A percentile compares a stretch with the other conserved stretches of the same genome.
These are phyloP conservation scores for Allium cepa DNA, from an alignment of 106 monocot genomes.

Conservation along the genomic window DNA sequence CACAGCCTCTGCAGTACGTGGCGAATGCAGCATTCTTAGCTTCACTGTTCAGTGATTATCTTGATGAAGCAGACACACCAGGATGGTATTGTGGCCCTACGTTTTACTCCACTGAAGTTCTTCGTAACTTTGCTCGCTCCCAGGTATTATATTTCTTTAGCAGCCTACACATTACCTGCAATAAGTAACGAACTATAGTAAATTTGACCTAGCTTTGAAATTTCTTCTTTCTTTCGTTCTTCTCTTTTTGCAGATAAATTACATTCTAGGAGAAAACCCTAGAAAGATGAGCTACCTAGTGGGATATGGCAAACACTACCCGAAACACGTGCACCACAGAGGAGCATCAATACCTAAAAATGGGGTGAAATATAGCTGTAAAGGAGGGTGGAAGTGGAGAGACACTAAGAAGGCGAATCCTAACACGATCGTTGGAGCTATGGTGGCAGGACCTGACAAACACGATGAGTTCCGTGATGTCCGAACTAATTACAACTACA, in stretches of 20 bases:
- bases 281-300: slow-evolving; percentile 77
- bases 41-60: slow-evolving; percentile 55
- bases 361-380: slow-evolving; percentile 57
- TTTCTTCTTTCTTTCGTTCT: not conserved
- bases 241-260: slow-evolving; percentile 37
- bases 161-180: not conserved
- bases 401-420: slow-evolving; percentile 62
- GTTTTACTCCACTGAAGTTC: slow-evolving; percentile 52
- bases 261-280: slow-evolving; percentile 68
- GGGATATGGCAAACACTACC: slow-evolving; percentile 62
- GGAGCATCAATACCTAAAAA: slow-evolving; percentile 80
- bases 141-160: slow-evolving; percentile 23
- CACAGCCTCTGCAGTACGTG: slow-evolving; percentile 64
- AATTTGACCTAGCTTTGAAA: not conserved
- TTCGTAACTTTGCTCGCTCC: slow-evolving; percentile 44
- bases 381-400: slow-evolving; percentile 80
- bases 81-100: slow-evolving; percentile 70
- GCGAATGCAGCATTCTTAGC: slow-evolving; percentile 66
- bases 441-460: slow-evolving; percentile 75
- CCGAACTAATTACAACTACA: slow-evolving; percentile 68
- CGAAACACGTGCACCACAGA: slow-evolving; percentile 69
- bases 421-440: slow-evolving; percentile 60
- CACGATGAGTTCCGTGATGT: slow-evolving; percentile 67
- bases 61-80: slow-evolving; percentile 63
- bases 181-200: not conserved